Conservation (phyloP, 805 yeast species). For the Ogataea henricii region DNA sequence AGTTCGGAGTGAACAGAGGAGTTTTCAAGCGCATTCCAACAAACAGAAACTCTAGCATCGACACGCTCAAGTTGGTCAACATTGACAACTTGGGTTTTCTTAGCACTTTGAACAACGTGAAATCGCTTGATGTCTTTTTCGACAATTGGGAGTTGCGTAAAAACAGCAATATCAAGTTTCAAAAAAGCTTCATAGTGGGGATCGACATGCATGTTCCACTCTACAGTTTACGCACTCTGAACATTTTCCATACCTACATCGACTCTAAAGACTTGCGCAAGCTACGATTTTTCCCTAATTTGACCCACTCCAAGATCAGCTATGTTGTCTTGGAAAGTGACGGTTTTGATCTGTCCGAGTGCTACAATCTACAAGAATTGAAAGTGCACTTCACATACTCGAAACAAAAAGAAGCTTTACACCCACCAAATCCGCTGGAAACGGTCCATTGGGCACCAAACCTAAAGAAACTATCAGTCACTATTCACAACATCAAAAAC, state of each 20-base stretch:
- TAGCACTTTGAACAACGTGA: constrained; percentile 24
- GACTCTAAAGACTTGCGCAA: constrained; percentile 30
- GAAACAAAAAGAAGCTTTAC: constrained; percentile 18
- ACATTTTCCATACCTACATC: constrained; percentile 34
- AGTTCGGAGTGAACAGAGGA: constrained; percentile 36
- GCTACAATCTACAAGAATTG: constrained; percentile 30
- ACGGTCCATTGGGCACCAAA: constrained; percentile 31
- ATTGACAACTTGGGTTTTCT: constrained; percentile 33
- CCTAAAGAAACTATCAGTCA: constrained; percentile 30
- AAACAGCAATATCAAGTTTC: constrained; percentile 29
- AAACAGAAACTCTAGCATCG: constrained; percentile 21
- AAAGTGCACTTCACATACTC: constrained; percentile 34
- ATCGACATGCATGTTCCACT: constrained; percentile 22
- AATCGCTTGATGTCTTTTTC: constrained; percentile 33
- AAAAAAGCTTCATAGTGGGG: constrained; percentile 25
- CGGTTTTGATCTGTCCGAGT: constrained; percentile 33
- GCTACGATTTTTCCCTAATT: constrained; percentile 31
- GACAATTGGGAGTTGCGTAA: constrained; percentile 36
- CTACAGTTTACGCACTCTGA: constrained; percentile 26
- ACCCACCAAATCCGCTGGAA: constrained; percentile 12
- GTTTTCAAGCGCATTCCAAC: constrained; percentile 29
- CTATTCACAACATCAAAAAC: constrained; percentile 33
- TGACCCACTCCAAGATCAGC: constrained; percentile 33
- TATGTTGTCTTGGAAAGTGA: constrained; percentile 31
- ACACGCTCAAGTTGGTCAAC: constrained; percentile 31